Evolutionary conservation across 2,329 filamentous ascomycete species (phyloP), one percentile per base, ranked within the genome.

Genomic region (Claviceps maximensis): DNA sequence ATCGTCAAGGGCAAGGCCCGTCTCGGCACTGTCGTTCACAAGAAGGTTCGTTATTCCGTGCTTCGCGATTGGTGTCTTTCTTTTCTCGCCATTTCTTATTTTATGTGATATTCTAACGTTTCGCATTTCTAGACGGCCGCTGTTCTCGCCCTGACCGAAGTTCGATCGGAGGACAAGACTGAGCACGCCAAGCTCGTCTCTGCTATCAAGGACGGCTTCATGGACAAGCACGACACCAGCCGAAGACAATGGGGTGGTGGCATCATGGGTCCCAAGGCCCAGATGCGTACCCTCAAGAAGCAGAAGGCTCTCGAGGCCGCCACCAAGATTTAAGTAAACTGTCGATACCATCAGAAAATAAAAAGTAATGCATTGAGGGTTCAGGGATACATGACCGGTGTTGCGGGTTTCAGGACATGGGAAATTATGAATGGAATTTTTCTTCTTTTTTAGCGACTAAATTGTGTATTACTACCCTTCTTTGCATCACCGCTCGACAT

Each of bases 1-100:
- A 97, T 98, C 66, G 83, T 98, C 71, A 98, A 98, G 88, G 93
- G 93, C 79, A 98, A 98, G 87, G 93, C 93, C 64, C 86, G 93
- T 77, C 88, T 98, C 67, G 93, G 93, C 65, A 97, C 93, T 58
- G 91, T 98, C 65, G 91, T 98, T 63, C 91, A 98, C 87, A 96
- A 98, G 86, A 98, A 98, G 86, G 86, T 89, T 67, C 58, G 74
- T 61, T 46, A 12, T 36, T 9, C n/a, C n/a, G 12, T 25, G 21
- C 8, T 33, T 33, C 7, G 10, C 19, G 1, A 1, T 12, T 1
- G 13, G 19, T 13, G 3, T 29, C 29, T n/a, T n/a, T n/a, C n/a
- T n/a, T n/a, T n/a, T n/a, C 8, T 7, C 31, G 19, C 17, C n/a
- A 3, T 42, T 13, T 13, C 9, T 21, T n/a, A n/a, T n/a, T n/a